These are phyloP conservation scores for Mitragyna speciosa DNA, from an alignment of 257 asterid genomes.

Conservation along the genomic window DNA sequence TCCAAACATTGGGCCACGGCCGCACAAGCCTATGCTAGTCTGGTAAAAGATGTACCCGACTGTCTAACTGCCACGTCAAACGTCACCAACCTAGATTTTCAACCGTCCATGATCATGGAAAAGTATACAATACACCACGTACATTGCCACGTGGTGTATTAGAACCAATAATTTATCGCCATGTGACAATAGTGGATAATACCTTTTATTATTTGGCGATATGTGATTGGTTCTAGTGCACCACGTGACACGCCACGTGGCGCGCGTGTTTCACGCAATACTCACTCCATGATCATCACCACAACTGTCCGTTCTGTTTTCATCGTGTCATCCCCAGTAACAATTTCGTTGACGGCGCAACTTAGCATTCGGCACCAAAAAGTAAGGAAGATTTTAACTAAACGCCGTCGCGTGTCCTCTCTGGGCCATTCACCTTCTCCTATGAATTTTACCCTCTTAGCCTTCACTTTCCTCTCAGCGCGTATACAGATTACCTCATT, in stretches of 20 bases:
- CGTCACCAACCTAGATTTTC: neutral
- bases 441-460: neutral
- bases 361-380: neutral
- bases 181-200: too few relatives aligned
- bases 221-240: too few relatives aligned
- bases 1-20: too few relatives aligned
- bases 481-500: neutral
- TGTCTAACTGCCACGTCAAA: slow-evolving; percentile 8
- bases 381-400: neutral
- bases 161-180: too few relatives aligned
- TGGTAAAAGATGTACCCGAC: slow-evolving; percentile 4
- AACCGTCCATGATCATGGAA: slow-evolving; percentile 5
- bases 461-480: neutral
- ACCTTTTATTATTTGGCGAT: too few relatives aligned
- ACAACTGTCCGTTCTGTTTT: neutral
- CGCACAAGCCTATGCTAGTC: too few relatives aligned
- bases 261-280: too few relatives aligned
- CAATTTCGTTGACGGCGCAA: neutral
- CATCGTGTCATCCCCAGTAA: neutral
- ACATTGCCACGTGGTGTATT: too few relatives aligned
- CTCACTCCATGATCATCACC: neutral
- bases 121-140: too few relatives aligned
- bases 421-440: neutral
- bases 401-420: slow-evolving; percentile 3
- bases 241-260: too few relatives aligned